Base-by-base conservation (phyloP, 1,284 basidiomycete species). In the Microbotryum silenes-acaulis region DNA sequence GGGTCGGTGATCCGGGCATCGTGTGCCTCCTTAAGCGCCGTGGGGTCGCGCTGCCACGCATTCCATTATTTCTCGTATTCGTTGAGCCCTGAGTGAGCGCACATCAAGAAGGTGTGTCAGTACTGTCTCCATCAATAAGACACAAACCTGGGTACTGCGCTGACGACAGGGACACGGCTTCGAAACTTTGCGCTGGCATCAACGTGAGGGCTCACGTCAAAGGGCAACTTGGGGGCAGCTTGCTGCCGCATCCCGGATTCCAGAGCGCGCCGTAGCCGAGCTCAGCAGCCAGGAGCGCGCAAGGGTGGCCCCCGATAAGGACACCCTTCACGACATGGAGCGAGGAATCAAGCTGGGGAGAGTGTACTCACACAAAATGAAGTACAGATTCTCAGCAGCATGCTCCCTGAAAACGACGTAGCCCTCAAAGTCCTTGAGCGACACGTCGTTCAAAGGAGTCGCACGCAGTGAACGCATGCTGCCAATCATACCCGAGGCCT, bases 361-460 rank as follows among this genome's bases (percentile, higher is more conserved):
- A 16, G 47, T 23, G 20, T 51, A 27, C 56, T 29, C 42, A 57
- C 65, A 68, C 9, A 68, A 56, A 56, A 68, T 65, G 56, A 68
- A 68, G 62, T 68, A 66, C 14, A 68, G 51, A 53, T 61, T 63
- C 58, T 68, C 66, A 2, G 66, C 66, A 53, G 66, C 65, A 54
- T 68, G 61, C 58, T 66, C 66, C 60, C 59, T 63, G 66, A 61
- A 68, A 27, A 66, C 66, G 50, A 68, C 62, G 60, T 66, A 63
- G 44, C 66, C 60, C 66, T 68, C 66, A 37, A 68, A 68, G 52
- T 68, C 66, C 52, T 66, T 68, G 51, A 68, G 56, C 50, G 64
- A 63, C 2, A 68, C 66, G 50, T 68, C 66, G 55, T 48, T 59
- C 5, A 68, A 12, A 23, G 66, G 62, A 1, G 66, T 68, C 46